These are phyloP conservation scores for Scheffersomyces amazonensis DNA, from an alignment of 805 yeast genomes.

Conservation along the genomic window DNA sequence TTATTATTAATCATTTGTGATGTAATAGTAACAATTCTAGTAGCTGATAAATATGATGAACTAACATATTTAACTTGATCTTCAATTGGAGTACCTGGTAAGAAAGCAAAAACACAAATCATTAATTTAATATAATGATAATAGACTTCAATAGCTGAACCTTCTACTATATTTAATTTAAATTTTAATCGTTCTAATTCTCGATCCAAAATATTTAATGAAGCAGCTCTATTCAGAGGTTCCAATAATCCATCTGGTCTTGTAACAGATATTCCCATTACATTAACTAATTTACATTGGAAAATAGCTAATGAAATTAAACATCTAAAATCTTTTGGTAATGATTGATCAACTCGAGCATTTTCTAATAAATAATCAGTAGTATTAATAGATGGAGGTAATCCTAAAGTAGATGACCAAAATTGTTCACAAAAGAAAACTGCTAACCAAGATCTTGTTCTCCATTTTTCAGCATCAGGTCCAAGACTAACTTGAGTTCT, in stretches of 20 bases:
- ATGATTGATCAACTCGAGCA: conserved; percentile 62
- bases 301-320: conserved; percentile 73
- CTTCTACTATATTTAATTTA: conserved; percentile 61
- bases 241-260: conserved; percentile 88
- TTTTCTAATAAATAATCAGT: conserved; percentile 75
- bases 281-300: conserved; percentile 77
- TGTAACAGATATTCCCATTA: conserved; percentile 83
- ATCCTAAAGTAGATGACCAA: conserved; percentile 83
- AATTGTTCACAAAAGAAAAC: conserved; percentile 85
- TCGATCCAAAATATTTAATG: conserved; percentile 71
- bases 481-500: conserved; percentile 80
- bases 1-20: conserved; percentile 63
- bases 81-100: conserved; percentile 85
- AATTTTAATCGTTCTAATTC: conserved; percentile 73
- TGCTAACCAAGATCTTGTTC: conserved; percentile 90
- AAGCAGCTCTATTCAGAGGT: conserved; percentile 77
- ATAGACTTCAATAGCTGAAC: conserved; percentile 70
- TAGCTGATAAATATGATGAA: conserved; percentile 75
- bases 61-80: conserved; percentile 85
- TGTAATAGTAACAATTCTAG: conserved; percentile 74
- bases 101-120: conserved; percentile 84
- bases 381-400: conserved; percentile 82
- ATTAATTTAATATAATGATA: conserved; percentile 74
- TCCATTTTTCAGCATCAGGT: conserved; percentile 90
- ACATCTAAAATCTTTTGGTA: conserved; percentile 72